Percentiles rank a stretch among this genome's conserved stretches.
Conservation (phyloP, 2,329 filamentous ascomycete species). For the Sclerotinia subarctica region DNA sequence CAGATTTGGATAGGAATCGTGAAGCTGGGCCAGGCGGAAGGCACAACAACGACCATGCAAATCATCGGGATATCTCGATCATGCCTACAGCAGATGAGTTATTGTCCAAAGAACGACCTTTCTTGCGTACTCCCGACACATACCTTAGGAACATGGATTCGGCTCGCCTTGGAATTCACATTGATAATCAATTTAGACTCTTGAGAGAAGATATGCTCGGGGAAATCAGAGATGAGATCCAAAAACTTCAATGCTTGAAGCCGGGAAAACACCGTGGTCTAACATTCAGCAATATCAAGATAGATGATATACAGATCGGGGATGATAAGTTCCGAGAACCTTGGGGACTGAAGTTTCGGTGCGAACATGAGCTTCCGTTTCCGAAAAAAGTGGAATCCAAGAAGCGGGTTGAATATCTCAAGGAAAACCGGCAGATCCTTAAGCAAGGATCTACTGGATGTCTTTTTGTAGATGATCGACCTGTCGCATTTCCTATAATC, state of each 20-base stretch:
- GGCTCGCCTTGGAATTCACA: constrained; percentile 48
- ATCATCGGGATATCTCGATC: constrained; percentile 60
- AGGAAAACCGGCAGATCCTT: constrained; percentile 49
- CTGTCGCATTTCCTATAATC: constrained; percentile 60
- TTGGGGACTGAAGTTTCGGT: constrained; percentile 44
- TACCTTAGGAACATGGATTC: constrained; percentile 45
- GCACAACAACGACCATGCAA: constrained; percentile 68
- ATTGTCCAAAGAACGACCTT: constrained; percentile 49
- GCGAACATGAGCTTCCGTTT: constrained; percentile 45
- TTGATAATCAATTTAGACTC: constrained; percentile 71
- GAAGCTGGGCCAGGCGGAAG: constrained; percentile 55
- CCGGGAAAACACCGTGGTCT: constrained; percentile 43
- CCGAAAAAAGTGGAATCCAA: constrained; percentile 38
- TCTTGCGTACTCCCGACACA: constrained; percentile 49
- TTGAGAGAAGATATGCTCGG: constrained; percentile 68
- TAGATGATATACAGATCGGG: constrained; percentile 26
- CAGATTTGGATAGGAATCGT: constrained; percentile 19
- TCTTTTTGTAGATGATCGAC: constrained; percentile 48
- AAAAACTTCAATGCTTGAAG: constrained; percentile 49
- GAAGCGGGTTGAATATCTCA: constrained; percentile 46
- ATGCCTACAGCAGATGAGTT: constrained; percentile 67
- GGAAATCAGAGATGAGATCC: constrained; percentile 61
- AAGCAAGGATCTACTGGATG: constrained; percentile 61
- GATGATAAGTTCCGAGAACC: constrained; percentile 33
- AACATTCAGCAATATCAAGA: constrained; percentile 37